Evolutionary conservation across 306 rosid genomes (phyloP), one percentile per base, ranked within the genome.

Genomic region (Geum urbanum): DNA sequence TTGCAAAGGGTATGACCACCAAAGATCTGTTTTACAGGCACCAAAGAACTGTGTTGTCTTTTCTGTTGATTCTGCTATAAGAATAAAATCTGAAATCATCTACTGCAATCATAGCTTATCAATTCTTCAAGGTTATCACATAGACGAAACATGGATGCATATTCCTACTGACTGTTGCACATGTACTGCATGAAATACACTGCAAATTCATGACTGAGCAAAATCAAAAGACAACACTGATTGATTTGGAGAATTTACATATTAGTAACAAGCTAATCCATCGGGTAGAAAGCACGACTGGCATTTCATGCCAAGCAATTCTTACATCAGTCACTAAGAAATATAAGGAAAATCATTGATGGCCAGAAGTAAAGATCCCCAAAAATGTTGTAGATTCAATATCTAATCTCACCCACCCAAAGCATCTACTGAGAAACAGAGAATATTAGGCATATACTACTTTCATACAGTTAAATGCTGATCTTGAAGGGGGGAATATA

Each of bases 1-100:
- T 74, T 47, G 5, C 78, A 72, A 52, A 0, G 68, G 5, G 57
- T 18, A 9, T 69, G 78, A 85, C 66, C 51, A 54, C n/a, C 41
- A 32, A 32, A 32, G 37, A 32, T 2, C 37, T 32, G 37, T 32
- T 32, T 32, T 32, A 32, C 37, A 32, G 37, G 37, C 37, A 32
- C 37, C 37, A 32, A 32, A 32, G 37, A 32, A 32, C 37, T 32
- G 37, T 32, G 37, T 32, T 32, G 37, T 32, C 37, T 2, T 32
- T 32, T 32, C 3, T 32, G 37, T 32, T 32, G 37, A 32, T 32
- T 32, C 2, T 14, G 65, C 32, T 59, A 3, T 6, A 35, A 6
- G 64, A 35, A 59, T 15, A 37, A 24, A 0, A 4, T 9, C 61
- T 55, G 9, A 4, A 11, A 2, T 59, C 16, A 7, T 12, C 46